Evolutionary conservation across 345 rosid genomes (phyloP).

Genomic region (Pelargonium nanum): DNA sequence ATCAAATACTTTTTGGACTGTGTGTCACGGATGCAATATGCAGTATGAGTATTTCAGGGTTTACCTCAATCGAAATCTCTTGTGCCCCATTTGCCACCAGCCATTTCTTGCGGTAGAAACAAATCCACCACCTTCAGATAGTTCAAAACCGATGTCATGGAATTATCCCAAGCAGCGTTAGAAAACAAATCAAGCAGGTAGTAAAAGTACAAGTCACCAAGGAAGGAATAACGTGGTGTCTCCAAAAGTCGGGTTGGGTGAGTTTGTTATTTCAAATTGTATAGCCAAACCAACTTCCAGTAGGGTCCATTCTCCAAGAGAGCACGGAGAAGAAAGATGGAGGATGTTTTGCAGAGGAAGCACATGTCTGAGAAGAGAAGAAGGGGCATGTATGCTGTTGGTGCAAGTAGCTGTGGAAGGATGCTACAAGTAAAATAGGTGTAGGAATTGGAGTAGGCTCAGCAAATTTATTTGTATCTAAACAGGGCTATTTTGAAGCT

Average conservation of each 20-base stretch:
- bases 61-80: conserved; percentile 7
- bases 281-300: not conserved
- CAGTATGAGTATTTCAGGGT: conserved; percentile 12
- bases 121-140: conserved; percentile 4
- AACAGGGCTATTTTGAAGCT: conserved; percentile 10
- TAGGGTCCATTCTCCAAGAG: conserved; percentile 7
- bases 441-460: conserved; percentile 7
- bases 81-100: conserved; percentile 10
- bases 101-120: conserved; percentile 7
- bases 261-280: not conserved
- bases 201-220: not conserved
- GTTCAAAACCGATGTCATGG: not conserved
- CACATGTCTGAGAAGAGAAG: conserved; percentile 9
- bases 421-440: conserved; percentile 9
- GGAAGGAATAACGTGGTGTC: not conserved
- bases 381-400: conserved; percentile 6
- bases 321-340: conserved; percentile 8
- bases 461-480: conserved; percentile 13
- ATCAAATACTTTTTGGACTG: conserved; percentile 7
- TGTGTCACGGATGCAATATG: conserved; percentile 8
- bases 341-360: conserved; percentile 7
- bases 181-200: not conserved
- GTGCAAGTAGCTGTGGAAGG: too few relatives aligned
- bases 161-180: not conserved
- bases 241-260: too few relatives aligned